Base-by-base conservation (phyloP, 257 asterid genomes). In the Solanum sitiens region DNA sequence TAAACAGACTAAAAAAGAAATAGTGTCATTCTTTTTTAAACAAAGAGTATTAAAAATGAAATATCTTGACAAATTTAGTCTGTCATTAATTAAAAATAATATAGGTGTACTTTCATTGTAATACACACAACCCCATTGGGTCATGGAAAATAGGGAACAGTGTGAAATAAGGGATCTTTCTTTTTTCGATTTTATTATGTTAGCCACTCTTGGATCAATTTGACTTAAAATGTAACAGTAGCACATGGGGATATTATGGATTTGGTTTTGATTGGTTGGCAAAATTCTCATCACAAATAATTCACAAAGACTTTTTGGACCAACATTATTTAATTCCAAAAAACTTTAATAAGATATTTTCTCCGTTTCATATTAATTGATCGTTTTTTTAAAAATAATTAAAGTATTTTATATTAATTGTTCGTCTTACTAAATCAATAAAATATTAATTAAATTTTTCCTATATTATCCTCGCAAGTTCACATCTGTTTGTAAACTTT, bases 401-500 rank as follows among this genome's bases (percentile, higher is more conserved):
- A 0, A 20, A 0, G 1, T 56, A 0, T 7, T 2, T 7, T 1
- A 7, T 53, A 6, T 18, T 18, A 56, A 1, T 56, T 56, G n/a
- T 18, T 0, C 11, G 0, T 0, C 0, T 56, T 18, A 7, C 1
- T 56, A 56, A 1, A 56, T 56, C 0, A 56, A 56, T 2, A 56
- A 56, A 7, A 0, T 18, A 18, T 56, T 56, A 2, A 18, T 18
- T 56, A 18, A 7, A 0, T 18, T 18, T 53, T 7, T 56, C 0
- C 2, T 56, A 56, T 56, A 56, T 18, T 56, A 1, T 0, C 1
- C 0, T 56, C 1, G n/a, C 65, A 56, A 18, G 1, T 18, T 56
- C 0, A 1, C 11, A 0, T 56, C 8, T 7, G n/a, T 56, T 56
- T 56, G 4, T 56, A 56, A 18, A 2, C 18, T 2, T 18, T 56